Evolutionary conservation across 176 grass and related monocot genomes (phyloP).

Genomic region (Musa acuminata): DNA sequence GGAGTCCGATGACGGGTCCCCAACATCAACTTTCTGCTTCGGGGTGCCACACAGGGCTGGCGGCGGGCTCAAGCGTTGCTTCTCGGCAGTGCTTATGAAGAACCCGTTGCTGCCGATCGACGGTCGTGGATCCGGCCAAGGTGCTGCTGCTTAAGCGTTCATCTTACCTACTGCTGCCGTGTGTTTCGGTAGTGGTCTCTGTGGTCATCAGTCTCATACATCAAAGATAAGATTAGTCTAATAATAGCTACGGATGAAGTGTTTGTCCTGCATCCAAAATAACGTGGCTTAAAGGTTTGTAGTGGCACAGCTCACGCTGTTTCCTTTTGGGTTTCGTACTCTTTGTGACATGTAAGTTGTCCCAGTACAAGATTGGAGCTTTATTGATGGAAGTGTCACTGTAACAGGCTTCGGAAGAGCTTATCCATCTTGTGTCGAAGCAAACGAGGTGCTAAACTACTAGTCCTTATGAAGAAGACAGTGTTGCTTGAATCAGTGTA

Average conservation of each 20-base stretch:
- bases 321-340: background rate
- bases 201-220: too few species aligned
- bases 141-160: background rate
- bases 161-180: background rate
- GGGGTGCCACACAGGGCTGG: background rate
- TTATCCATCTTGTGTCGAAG: too few species aligned
- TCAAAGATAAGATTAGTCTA: too few species aligned
- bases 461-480: background rate
- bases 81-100: background rate
- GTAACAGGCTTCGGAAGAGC: too few species aligned
- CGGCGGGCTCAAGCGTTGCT: background rate
- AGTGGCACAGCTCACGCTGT: background rate
- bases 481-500: background rate
- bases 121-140: background rate
- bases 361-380: too few species aligned
- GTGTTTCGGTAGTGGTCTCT: background rate
- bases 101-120: background rate
- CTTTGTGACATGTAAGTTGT: too few species aligned
- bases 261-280: background rate
- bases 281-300: background rate
- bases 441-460: too few species aligned
- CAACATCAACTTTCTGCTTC: background rate
- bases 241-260: too few species aligned
- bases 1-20: constrained; percentile 4
- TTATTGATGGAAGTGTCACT: too few species aligned